Evolutionary conservation across 305 asterid species (phyloP), one percentile per base, ranked within the genome.

Genomic region (Fraxinus angustifolia): DNA sequence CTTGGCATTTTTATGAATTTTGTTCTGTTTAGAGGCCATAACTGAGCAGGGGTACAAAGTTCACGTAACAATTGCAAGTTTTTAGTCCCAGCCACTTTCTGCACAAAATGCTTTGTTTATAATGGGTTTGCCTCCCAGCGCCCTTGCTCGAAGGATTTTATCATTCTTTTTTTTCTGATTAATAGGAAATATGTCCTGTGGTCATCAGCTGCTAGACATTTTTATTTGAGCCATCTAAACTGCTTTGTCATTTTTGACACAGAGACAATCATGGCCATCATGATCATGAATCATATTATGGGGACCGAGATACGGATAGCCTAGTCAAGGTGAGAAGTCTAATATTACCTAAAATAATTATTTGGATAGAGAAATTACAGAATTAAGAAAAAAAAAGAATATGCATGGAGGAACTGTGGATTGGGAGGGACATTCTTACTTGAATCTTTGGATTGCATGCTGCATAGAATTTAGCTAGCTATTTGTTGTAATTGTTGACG

Each of bases 251-350:
- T 53, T 53, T 68, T 42, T 56, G 19, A 38, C 93, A 38, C 93
- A 96, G 98, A 85, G 98, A 92, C 35, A 91, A 91, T 67, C 93
- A 92, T 78, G 98, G 98, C 42, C 98, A 93, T 85, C 98, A 93
- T 78, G 96, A 92, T 7, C 99, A 96, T 71, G 99, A 96, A 86
- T 87, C 99, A n/a, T 96, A 96, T 88, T 94, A 96, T 87, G 99
- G 99, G 1, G 98, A 96, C 85, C 93, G 98, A 76, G 98, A 96
- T 86, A 92, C 96, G 1, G 94, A 92, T 33, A 92, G 85, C 87
- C 90, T 96, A 40, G 94, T 94, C 81, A 89, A 88, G 95, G 99
- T 96, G 89, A 87, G 90, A 76, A 72, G 79, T 40, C 71, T 79
- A 77, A 65, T 62, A 82, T 75, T 71, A 58, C 73, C 8, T 79